These are phyloP conservation scores for Chrysosporium keratinophilum DNA, from an alignment of 2,329 filamentous ascomycete genomes.

Conservation along the genomic window DNA sequence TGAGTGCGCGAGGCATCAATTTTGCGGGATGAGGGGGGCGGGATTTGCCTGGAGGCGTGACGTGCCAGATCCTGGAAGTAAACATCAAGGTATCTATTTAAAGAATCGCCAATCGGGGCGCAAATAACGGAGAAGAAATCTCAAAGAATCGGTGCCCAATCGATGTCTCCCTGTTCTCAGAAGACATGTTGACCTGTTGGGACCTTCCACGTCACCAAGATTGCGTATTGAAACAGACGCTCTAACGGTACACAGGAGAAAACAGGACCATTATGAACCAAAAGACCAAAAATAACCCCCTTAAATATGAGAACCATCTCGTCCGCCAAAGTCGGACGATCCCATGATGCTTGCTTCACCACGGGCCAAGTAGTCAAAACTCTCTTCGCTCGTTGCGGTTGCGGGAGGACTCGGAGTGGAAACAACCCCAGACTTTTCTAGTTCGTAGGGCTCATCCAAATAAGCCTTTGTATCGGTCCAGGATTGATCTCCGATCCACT, in stretches of 20 bases:
- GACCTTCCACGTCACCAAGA: constrained; percentile 14
- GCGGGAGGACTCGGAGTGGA: constrained; percentile 27
- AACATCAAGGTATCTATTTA: neutral
- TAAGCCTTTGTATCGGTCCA: constrained; percentile 17
- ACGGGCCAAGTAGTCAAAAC: constrained; percentile 37
- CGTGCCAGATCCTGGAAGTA: neutral
- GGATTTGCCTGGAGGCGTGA: constrained; percentile 4
- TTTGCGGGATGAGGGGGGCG: neutral
- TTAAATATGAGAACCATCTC: constrained; percentile 6
- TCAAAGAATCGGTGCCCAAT: constrained; percentile 7
- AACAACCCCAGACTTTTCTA: constrained; percentile 10
- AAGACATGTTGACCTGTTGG: constrained; percentile 10
- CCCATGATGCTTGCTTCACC: constrained; percentile 36
- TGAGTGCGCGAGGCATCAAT: constrained; percentile 3
- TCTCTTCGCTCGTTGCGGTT: constrained; percentile 39
- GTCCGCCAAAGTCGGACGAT: constrained; percentile 1
- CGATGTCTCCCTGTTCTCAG: neutral
- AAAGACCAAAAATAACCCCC: neutral
- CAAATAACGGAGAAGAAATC: neutral
- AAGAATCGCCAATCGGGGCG: neutral
- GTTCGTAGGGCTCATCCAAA: constrained; percentile 10
- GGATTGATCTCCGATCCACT: constrained; percentile 33
- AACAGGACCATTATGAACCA: constrained; percentile 2
- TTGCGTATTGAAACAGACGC: constrained; percentile 1
- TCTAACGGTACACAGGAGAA: constrained; percentile 3